Percentiles rank a stretch among this genome's conserved stretches.
phyloP scores from a whole-genome alignment of 1,139 yeast genomes.

The Diutina sp. region DNA sequence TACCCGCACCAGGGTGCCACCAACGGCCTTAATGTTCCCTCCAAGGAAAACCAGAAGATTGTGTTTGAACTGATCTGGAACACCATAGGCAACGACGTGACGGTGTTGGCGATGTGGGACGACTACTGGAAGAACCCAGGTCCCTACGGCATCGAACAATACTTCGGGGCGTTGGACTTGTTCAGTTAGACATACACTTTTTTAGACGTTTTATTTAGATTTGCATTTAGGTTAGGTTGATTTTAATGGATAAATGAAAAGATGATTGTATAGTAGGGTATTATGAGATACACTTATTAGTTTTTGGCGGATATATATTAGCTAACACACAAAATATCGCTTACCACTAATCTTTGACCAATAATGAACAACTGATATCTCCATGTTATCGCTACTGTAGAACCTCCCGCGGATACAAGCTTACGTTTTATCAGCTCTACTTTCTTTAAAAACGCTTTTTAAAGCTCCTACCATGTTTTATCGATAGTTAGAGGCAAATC shows the following conservation, averaged over 20 bases:
- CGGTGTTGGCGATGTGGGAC: conserved; percentile 63
- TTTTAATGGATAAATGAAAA: not conserved
- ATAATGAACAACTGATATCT: too few relatives aligned
- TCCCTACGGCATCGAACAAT: conserved; percentile 71
- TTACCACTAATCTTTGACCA: too few relatives aligned
- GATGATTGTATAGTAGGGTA: not conserved
- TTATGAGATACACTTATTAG: too few relatives aligned
- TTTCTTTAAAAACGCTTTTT: too few relatives aligned
- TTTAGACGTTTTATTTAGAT: not conserved
- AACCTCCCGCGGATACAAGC: too few relatives aligned
- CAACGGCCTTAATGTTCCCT: conserved; percentile 67
- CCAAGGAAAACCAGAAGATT: conserved; percentile 49
- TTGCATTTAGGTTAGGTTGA: not conserved
- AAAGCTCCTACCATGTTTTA: too few relatives aligned
- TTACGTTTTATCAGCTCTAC: too few relatives aligned
- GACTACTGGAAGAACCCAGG: conserved; percentile 90
- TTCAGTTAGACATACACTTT: not conserved
- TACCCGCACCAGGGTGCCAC: conserved; percentile 66
- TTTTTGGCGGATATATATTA: too few relatives aligned
- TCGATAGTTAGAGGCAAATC: too few relatives aligned
- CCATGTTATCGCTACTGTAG: too few relatives aligned
- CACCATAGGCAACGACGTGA: conserved; percentile 44
- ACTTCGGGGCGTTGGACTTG: conserved; percentile 48
- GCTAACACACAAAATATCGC: too few relatives aligned
- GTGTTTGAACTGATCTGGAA: conserved; percentile 48